These are phyloP conservation scores for Saussurea involucrata DNA, from an alignment of 129 eudicot genomes.

Conservation along the genomic window DNA sequence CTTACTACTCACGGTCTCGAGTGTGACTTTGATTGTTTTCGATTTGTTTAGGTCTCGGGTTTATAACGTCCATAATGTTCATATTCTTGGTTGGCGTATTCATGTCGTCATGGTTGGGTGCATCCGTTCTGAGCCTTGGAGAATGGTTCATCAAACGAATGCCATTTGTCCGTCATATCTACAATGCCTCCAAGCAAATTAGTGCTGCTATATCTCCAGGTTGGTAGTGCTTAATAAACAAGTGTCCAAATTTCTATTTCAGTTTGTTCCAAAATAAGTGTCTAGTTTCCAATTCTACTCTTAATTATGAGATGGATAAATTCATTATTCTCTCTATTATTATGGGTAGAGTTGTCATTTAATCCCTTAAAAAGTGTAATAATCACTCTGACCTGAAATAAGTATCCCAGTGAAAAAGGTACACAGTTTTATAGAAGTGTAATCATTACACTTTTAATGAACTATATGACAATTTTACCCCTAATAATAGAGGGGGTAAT, in stretches of 20 bases:
- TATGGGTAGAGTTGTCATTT: no score
- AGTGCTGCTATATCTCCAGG: constrained; percentile 92
- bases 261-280: neutral
- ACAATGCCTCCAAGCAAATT: constrained; percentile 81
- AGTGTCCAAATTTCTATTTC: no score
- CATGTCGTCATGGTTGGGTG: constrained; percentile 95
- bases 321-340: no score
- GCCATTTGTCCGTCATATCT: constrained; percentile 87
- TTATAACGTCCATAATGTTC: constrained; percentile 71
- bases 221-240: constrained; percentile 5
- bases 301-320: no score
- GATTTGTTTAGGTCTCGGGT: constrained; percentile 60
- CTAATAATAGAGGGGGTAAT: no score
- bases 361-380: no score
- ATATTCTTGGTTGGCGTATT: constrained; percentile 83
- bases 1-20: neutral
- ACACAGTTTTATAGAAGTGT: no score
- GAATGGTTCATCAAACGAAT: constrained; percentile 84
- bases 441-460: no score
- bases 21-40: constrained; percentile 2
- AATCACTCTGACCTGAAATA: no score
- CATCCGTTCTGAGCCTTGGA: constrained; percentile 75
- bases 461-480: no score
- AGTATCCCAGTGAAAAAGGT: no score
- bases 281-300: no score